phyloP scores from a whole-genome alignment of 2,329 filamentous ascomycete species.

The Lanzia echinophila region DNA sequence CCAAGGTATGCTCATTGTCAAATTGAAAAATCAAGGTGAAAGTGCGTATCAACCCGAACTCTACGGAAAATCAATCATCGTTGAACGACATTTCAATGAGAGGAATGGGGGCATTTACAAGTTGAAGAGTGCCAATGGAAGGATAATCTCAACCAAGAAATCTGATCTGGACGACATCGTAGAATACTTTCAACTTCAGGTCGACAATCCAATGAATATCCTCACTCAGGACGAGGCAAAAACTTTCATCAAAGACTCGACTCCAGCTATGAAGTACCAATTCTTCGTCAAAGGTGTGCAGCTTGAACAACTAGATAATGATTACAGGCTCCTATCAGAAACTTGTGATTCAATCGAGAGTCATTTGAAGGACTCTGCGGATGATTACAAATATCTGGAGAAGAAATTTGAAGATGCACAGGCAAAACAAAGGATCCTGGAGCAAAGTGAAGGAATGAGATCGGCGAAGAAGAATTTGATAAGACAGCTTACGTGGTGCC shows the following conservation, averaged over 20 bases:
- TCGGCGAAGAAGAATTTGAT: constrained; percentile 51
- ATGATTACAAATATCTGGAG: constrained; percentile 57
- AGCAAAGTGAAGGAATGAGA: constrained; percentile 60
- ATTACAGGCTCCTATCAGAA: constrained; percentile 80
- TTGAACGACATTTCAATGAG: constrained; percentile 84
- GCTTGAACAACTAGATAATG: constrained; percentile 82
- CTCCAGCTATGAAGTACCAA: constrained; percentile 81
- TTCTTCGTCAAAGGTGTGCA: constrained; percentile 95
- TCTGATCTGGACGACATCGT: constrained; percentile 85
- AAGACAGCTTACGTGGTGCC: constrained; percentile 75
- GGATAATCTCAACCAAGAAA: constrained; percentile 74
- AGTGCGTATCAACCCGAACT: constrained; percentile 76
- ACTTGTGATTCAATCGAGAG: constrained; percentile 65
- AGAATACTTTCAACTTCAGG: constrained; percentile 87
- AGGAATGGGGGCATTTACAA: constrained; percentile 69
- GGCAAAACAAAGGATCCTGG: constrained; percentile 56
- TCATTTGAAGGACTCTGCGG: constrained; percentile 53
- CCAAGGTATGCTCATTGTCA: constrained; percentile 68
- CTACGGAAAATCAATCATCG: constrained; percentile 77
- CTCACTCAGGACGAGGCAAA: constrained; percentile 92
- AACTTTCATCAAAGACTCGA: constrained; percentile 83
- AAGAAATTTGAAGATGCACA: constrained; percentile 54
- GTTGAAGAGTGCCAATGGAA: constrained; percentile 66
- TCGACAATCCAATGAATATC: constrained; percentile 95
- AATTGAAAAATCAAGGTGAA: constrained; percentile 82